Conservation (phyloP, 179 eudicot genomes). For the Gypsophila paniculata region DNA sequence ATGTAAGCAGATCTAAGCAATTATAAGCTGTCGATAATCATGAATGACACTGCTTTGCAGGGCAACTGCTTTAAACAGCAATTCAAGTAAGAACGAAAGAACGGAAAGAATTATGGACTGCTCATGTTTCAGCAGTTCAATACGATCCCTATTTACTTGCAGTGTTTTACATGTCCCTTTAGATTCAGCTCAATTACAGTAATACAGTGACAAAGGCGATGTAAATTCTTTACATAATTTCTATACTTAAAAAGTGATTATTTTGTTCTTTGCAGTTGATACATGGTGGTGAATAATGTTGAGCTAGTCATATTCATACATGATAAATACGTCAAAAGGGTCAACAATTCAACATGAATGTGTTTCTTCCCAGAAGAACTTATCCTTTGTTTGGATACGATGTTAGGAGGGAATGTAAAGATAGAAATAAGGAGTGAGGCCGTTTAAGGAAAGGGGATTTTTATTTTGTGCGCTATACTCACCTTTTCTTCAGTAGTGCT, state of each 20-base stretch:
- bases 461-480: neutral
- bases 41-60: neutral
- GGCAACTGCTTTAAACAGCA: neutral
- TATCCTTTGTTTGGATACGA: too few relatives aligned
- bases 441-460: too few relatives aligned
- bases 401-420: too few relatives aligned
- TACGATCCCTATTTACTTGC: neutral
- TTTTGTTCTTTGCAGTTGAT: neutral
- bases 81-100: too few relatives aligned
- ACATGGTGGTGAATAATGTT: neutral
- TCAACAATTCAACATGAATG: neutral
- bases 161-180: neutral
- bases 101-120: conserved; percentile 1
- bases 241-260: neutral
- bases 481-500: conserved; percentile 91
- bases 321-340: neutral
- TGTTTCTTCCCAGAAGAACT: too few relatives aligned
- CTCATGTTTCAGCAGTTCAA: neutral
- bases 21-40: neutral
- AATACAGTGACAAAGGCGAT: too few relatives aligned
- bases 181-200: neutral
- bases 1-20: neutral
- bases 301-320: neutral
- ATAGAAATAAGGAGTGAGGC: too few relatives aligned
- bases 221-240: neutral